Evolutionary conservation across 768 basidiomycete genomes (phyloP).

Genomic region (Podaxis sp.): DNA sequence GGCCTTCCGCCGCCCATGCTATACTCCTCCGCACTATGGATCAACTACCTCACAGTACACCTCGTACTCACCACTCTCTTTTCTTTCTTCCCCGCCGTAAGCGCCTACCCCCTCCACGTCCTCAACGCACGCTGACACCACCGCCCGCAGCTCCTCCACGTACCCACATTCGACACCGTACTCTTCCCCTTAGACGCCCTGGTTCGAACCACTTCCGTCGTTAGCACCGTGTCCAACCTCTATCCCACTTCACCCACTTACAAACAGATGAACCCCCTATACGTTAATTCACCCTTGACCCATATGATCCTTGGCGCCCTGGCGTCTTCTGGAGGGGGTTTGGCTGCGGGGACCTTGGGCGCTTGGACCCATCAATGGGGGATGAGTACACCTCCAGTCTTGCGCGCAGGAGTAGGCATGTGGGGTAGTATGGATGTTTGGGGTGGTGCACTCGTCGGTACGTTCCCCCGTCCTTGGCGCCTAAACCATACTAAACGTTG

Average conservation of each 20-base stretch:
- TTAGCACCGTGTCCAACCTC: conserved; percentile 30
- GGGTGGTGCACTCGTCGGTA: conserved; percentile 45
- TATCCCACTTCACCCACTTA: conserved; percentile 17
- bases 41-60: conserved; percentile 46
- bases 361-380: conserved; percentile 42
- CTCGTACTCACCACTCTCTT: conserved; percentile 39
- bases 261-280: conserved; percentile 26
- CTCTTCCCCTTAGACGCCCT: conserved; percentile 49
- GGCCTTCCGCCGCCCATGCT: conserved; percentile 42
- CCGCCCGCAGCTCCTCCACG: conserved; percentile 23
- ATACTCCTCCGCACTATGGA: conserved; percentile 39
- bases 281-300: conserved; percentile 35
- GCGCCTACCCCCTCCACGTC: conserved; percentile 15
- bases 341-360: conserved; percentile 37
- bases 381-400: conserved; percentile 40
- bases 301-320: conserved; percentile 45
- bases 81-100: conserved; percentile 31
- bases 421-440: conserved; percentile 45
- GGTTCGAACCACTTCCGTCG: conserved; percentile 39
- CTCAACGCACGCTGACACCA: background rate
- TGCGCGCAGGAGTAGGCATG: conserved; percentile 34
- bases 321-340: conserved; percentile 42
- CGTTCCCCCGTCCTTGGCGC: conserved; percentile 10
- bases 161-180: conserved; percentile 34
- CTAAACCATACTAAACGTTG: background rate